Evolutionary conservation across 169 alveolate genomes (phyloP).

Genomic region (Condylostoma magnum): DNA sequence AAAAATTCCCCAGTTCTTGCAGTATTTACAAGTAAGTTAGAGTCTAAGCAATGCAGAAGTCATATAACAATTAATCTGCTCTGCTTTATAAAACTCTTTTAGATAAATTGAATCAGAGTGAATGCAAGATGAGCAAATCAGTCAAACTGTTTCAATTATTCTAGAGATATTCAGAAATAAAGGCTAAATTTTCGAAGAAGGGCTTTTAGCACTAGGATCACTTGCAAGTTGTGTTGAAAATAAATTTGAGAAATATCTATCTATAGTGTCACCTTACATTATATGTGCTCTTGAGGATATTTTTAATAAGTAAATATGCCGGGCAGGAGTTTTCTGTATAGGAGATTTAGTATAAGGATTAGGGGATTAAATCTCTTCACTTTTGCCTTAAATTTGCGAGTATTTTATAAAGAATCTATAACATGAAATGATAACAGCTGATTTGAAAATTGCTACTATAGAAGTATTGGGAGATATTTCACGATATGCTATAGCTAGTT

Average conservation of each 20-base stretch:
- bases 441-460: neutral
- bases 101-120: neutral
- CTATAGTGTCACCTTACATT: neutral
- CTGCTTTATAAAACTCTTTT: neutral
- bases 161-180: neutral
- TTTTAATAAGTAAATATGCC: neutral
- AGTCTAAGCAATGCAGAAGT: neutral
- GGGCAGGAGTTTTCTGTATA: neutral
- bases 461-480: neutral
- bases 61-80: no score
- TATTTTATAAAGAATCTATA: neutral
- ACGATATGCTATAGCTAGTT: neutral
- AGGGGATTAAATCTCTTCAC: neutral
- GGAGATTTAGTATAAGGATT: conserved; percentile 12
- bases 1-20: neutral
- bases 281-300: neutral
- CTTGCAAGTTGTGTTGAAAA: neutral
- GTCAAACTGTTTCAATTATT: neutral
- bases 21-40: neutral
- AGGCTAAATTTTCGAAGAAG: neutral
- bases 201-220: neutral
- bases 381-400: neutral
- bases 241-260: neutral
- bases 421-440: neutral
- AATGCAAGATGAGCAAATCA: neutral